phyloP scores from a whole-genome alignment of 768 basidiomycete species.

The Fistulinella prunicolor region DNA sequence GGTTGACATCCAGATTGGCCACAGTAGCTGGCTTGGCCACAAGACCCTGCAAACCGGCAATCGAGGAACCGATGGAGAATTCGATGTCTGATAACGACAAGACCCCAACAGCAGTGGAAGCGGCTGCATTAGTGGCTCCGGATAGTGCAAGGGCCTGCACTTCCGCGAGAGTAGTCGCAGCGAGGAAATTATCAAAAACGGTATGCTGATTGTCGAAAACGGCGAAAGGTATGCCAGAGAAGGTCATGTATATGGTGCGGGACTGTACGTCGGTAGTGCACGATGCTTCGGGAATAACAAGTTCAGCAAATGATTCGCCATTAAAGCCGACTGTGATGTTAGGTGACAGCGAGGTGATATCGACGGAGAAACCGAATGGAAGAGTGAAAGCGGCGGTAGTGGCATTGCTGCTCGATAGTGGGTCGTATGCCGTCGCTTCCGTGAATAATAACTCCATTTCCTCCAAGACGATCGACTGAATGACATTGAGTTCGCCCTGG shows the following conservation, averaged over 20 bases:
- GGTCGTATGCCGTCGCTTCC: slow-evolving; percentile 52
- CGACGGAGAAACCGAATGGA: slow-evolving; percentile 68
- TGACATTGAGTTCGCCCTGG: slow-evolving; percentile 56
- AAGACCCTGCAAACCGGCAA: slow-evolving; percentile 65
- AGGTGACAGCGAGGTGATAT: slow-evolving; percentile 60
- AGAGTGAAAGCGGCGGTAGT: slow-evolving; percentile 63
- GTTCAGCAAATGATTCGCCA: slow-evolving; percentile 55
- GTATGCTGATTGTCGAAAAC: slow-evolving; percentile 47
- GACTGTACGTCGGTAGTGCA: slow-evolving; percentile 59
- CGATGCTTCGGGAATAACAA: slow-evolving; percentile 56
- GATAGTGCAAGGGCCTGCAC: slow-evolving; percentile 48
- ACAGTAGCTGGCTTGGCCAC: slow-evolving; percentile 55
- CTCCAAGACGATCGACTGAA: slow-evolving; percentile 60
- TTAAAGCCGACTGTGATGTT: slow-evolving; percentile 52
- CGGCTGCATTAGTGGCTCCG: slow-evolving; percentile 54
- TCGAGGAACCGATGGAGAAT: slow-evolving; percentile 56
- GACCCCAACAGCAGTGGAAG: slow-evolving; percentile 63
- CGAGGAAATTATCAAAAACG: slow-evolving; percentile 60
- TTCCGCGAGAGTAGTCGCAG: slow-evolving; percentile 52
- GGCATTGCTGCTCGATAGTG: slow-evolving; percentile 54
- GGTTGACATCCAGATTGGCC: slow-evolving; percentile 59
- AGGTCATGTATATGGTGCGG: slow-evolving; percentile 59
- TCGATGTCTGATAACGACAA: slow-evolving; percentile 53
- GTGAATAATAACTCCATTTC: slow-evolving; percentile 60
- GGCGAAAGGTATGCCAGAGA: slow-evolving; percentile 57